These are phyloP conservation scores for Cynanchum wilfordii DNA, from an alignment of 257 asterid species.

Conservation along the genomic window DNA sequence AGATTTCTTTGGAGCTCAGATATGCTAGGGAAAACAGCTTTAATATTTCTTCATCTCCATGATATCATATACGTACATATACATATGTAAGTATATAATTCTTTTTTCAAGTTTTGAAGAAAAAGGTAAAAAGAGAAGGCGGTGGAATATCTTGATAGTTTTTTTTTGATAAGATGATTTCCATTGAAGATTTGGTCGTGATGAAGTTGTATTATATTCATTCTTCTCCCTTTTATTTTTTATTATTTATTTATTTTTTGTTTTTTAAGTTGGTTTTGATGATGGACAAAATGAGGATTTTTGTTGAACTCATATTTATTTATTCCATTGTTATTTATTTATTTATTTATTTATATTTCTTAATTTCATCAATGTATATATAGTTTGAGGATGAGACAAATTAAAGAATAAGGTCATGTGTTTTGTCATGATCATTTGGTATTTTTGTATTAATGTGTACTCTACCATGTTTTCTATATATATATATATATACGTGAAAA, in stretches of 20 bases:
- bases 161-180: slow-evolving; percentile 1
- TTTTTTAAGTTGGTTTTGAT: background rate
- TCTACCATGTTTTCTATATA: background rate
- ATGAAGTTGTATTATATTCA: background rate
- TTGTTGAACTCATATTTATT: background rate
- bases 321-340: background rate
- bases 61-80: background rate
- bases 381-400: background rate
- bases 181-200: slow-evolving; percentile 1
- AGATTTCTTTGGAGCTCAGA: slow-evolving; percentile 63
- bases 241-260: background rate
- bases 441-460: background rate
- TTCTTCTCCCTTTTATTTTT: background rate
- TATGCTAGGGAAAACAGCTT: slow-evolving; percentile 60
- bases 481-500: too few relatives aligned
- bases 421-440: background rate
- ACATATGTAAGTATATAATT: too few relatives aligned
- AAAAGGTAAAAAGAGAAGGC: background rate
- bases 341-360: background rate
- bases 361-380: background rate
- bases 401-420: background rate
- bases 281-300: background rate
- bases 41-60: slow-evolving; percentile 38
- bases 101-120: background rate
- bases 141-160: background rate